phyloP scores from a whole-genome alignment of 345 rosid species.

The Lepidium africanum region DNA sequence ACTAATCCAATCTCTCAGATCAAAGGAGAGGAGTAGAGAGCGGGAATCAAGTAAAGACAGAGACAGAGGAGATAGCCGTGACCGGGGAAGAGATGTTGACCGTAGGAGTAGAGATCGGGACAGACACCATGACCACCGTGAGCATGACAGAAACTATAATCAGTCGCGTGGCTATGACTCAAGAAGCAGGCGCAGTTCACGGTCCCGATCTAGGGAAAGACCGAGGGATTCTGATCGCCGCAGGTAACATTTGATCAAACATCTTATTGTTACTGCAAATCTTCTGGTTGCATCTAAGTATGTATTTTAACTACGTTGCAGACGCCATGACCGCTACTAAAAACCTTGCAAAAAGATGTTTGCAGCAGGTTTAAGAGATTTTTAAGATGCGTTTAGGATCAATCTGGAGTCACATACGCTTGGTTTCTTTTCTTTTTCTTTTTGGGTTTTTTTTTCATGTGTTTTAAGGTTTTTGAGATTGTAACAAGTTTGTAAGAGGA shows the following conservation, averaged over 20 bases:
- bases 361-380: not conserved
- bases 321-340: conserved; percentile 33
- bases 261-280: not conserved
- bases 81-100: conserved; percentile 75
- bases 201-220: conserved; percentile 77
- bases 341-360: not conserved
- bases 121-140: conserved; percentile 61
- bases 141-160: conserved; percentile 46
- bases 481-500: conserved; percentile 10
- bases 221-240: conserved; percentile 77
- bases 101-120: conserved; percentile 82
- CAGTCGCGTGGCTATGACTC: conserved; percentile 76
- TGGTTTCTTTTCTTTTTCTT: too few species aligned
- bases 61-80: conserved; percentile 66
- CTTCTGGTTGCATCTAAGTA: not conserved
- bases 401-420: conserved; percentile 17
- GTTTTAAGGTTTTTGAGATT: not conserved
- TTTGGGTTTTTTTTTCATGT: not conserved
- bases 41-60: conserved; percentile 64
- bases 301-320: not conserved
- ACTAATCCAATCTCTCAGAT: conserved; percentile 35
- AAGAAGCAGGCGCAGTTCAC: conserved; percentile 67
- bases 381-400: conserved; percentile 20
- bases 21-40: conserved; percentile 68
- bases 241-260: conserved; percentile 38